Evolutionary conservation across 2,329 filamentous ascomycete genomes (phyloP).

Genomic region (Clonostachys sp.): DNA sequence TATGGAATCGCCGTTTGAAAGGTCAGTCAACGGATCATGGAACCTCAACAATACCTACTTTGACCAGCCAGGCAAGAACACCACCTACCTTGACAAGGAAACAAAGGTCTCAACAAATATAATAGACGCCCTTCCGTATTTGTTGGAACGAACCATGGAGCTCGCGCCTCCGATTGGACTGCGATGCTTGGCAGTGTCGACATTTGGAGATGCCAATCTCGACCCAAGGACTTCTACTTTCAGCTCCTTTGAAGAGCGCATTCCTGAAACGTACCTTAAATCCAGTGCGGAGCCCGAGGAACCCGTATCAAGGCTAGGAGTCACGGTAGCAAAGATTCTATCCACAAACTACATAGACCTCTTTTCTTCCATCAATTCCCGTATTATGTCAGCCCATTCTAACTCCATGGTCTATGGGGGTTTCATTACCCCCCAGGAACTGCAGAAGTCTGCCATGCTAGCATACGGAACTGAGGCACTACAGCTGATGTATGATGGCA

Average conservation of each 20-base stretch:
- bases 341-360: too few species aligned
- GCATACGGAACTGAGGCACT: not conserved
- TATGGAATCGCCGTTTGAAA: not conserved
- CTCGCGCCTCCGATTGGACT: not conserved
- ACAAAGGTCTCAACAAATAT: too few species aligned
- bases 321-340: too few species aligned
- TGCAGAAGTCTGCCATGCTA: not conserved
- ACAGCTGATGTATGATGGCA: not conserved
- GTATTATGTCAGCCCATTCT: too few species aligned
- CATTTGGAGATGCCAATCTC: not conserved
- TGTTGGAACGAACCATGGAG: not conserved
- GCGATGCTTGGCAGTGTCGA: not conserved
- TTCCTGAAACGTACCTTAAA: not conserved
- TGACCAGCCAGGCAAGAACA: not conserved
- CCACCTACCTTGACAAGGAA: not conserved
- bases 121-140: too few species aligned
- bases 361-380: too few species aligned
- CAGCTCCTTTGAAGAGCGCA: not conserved
- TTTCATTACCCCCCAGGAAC: not conserved
- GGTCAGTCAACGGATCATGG: not conserved
- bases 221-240: not conserved
- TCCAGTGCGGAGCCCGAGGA: too few species aligned
- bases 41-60: not conserved
- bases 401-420: too few species aligned
- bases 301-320: too few species aligned